Conservation (phyloP, 768 basidiomycete genomes). For the Lactarius trivialis region DNA sequence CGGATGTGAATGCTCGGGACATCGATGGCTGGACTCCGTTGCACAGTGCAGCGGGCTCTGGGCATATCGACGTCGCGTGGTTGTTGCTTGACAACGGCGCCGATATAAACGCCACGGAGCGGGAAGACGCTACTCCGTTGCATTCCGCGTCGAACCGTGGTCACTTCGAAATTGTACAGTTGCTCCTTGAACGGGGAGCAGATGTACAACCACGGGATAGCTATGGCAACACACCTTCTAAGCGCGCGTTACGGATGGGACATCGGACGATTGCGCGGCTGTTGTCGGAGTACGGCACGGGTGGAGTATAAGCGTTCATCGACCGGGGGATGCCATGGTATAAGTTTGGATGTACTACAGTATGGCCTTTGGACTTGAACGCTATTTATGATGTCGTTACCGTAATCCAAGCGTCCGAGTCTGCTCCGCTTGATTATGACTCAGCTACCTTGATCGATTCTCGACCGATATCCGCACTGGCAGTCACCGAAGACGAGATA, state of each 20-base stretch:
- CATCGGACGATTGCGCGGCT: background rate
- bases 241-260: background rate
- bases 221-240: background rate
- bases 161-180: background rate
- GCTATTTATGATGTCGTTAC: no score
- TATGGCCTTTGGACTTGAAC: no score
- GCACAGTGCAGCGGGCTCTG: background rate
- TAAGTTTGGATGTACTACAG: no score
- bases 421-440: no score
- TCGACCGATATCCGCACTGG: no score
- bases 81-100: constrained; percentile 1
- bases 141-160: background rate
- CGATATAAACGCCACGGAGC: background rate
- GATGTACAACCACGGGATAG: no score
- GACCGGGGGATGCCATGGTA: no score
- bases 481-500: no score
- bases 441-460: no score
- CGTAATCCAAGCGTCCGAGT: no score
- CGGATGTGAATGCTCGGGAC: background rate
- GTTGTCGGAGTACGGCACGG: background rate
- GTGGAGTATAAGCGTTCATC: background rate
- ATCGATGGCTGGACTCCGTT: background rate
- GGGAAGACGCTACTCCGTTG: background rate
- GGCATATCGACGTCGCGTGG: background rate
- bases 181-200: background rate